phyloP scores from a whole-genome alignment of 768 basidiomycete species.

The Lentinula aciculospora region DNA sequence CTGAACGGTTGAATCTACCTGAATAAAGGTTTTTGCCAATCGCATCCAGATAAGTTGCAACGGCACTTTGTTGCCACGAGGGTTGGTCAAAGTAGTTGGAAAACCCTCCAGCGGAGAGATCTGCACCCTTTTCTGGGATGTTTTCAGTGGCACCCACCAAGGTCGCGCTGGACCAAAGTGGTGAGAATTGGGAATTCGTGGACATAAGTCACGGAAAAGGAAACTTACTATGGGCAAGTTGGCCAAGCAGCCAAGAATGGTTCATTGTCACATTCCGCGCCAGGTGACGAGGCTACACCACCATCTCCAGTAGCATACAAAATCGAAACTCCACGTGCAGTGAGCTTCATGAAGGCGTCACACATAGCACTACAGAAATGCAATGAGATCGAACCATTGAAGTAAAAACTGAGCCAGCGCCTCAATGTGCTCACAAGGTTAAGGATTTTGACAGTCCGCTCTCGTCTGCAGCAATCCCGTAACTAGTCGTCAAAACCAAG shows the following conservation, averaged over 20 bases:
- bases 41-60: constrained; percentile 22
- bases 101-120: constrained; percentile 12
- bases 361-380: neutral
- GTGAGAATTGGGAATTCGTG: neutral
- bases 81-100: constrained; percentile 22
- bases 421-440: constrained; percentile 4
- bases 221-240: constrained; percentile 31
- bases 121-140: constrained; percentile 18
- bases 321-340: constrained; percentile 39
- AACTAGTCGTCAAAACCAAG: constrained; percentile 43
- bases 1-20: constrained; percentile 37
- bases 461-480: constrained; percentile 41
- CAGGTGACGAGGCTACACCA: constrained; percentile 27
- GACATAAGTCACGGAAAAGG: neutral
- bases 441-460: constrained; percentile 11
- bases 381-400: neutral
- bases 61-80: constrained; percentile 27
- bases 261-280: constrained; percentile 39
- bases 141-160: constrained; percentile 31
- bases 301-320: constrained; percentile 30
- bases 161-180: constrained; percentile 13
- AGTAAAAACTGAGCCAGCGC: neutral
- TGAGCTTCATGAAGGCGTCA: constrained; percentile 24
- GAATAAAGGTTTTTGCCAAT: constrained; percentile 24
- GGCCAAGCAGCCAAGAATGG: constrained; percentile 33